phyloP scores from a whole-genome alignment of 257 asterid genomes.

The Solanum ossicruentum region DNA sequence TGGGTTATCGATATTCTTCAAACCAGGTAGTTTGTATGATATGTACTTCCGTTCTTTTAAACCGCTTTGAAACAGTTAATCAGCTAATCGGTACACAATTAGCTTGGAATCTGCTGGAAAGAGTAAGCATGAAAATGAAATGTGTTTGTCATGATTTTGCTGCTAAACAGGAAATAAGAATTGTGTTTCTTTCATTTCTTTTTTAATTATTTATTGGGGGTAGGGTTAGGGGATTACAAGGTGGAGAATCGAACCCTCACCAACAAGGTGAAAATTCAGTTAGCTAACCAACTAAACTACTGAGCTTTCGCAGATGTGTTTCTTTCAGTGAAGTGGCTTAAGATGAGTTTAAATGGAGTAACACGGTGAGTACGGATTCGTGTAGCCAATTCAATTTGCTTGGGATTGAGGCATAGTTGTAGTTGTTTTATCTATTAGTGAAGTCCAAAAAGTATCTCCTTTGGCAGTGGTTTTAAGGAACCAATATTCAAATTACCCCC shows the following conservation, averaged over 20 bases:
- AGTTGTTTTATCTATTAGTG: not conserved
- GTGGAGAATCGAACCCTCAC: too few species aligned
- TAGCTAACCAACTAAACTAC: too few species aligned
- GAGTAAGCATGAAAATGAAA: not conserved
- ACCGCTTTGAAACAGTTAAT: not conserved
- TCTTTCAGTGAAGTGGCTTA: not conserved
- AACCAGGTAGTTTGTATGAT: conserved; percentile 47
- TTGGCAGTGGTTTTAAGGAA: not conserved
- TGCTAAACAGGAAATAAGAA: not conserved
- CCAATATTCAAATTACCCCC: not conserved
- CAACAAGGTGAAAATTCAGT: too few species aligned
- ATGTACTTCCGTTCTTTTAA: not conserved
- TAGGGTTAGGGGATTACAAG: too few species aligned
- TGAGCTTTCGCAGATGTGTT: too few species aligned
- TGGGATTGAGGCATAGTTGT: not conserved
- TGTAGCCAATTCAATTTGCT: not conserved
- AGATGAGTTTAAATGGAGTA: not conserved
- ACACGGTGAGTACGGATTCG: not conserved
- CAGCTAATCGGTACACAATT: not conserved
- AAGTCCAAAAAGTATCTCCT: not conserved
- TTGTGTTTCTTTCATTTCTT: not conserved
- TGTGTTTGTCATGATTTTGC: not conserved
- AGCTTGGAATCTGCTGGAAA: not conserved
- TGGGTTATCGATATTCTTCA: conserved; percentile 81
- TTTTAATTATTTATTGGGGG: too few species aligned